Percentiles rank a stretch among this genome's conserved stretches.
Conservation (phyloP, 176 grass and related monocot species). For the Avena insularis region DNA sequence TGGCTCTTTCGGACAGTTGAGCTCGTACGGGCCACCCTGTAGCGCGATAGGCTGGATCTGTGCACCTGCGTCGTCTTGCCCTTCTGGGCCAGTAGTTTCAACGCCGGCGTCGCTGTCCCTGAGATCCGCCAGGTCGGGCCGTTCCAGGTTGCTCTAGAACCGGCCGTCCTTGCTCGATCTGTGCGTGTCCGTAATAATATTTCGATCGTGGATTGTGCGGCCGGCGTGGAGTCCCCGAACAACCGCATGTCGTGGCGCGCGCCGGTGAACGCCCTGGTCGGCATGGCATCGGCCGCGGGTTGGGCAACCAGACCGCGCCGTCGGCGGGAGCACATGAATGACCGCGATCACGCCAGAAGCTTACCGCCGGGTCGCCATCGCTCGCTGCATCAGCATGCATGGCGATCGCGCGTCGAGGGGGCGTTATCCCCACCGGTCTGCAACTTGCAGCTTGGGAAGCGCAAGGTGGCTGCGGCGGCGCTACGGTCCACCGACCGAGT, state of each 20-base stretch:
- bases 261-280: constrained; percentile 36
- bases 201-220: neutral
- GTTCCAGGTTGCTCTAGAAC: constrained; percentile 51
- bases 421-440: constrained; percentile 23
- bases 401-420: neutral
- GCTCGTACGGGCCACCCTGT: constrained; percentile 7
- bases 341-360: constrained; percentile 48
- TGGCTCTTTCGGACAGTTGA: constrained; percentile 20
- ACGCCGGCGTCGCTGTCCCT: constrained; percentile 40
- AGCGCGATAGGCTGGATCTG: neutral
- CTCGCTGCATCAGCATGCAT: neutral
- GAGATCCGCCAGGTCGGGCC: constrained; percentile 30
- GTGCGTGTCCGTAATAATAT: constrained; percentile 1
- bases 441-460: constrained; percentile 37
- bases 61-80: neutral
- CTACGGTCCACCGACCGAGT: constrained; percentile 44
- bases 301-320: neutral
- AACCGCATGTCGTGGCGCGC: constrained; percentile 29
- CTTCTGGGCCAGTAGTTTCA: constrained; percentile 20
- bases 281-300: constrained; percentile 38
- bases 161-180: neutral
- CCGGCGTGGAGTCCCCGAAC: too few relatives aligned
- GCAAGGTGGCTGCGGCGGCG: neutral
- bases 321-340: constrained; percentile 42
- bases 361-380: constrained; percentile 29